These are phyloP conservation scores for Malus hybrid DNA, from an alignment of 331 rosid species.

Conservation along the genomic window DNA sequence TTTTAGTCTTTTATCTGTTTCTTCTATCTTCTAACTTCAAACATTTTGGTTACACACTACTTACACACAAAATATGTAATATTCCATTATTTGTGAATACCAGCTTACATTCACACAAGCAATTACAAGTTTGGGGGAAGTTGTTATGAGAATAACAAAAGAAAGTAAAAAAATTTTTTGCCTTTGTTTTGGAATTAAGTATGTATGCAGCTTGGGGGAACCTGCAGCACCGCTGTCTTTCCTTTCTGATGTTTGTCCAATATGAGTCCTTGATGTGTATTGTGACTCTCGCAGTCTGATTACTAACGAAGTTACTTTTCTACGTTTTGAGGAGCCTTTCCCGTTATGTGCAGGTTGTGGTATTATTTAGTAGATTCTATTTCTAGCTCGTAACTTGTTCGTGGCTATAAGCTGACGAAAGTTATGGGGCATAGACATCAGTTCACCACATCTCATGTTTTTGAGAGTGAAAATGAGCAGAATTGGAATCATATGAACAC, in stretches of 20 bases:
- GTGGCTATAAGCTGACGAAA: constrained; percentile 20
- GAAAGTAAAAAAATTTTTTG: neutral
- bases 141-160: neutral
- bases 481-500: constrained; percentile 65
- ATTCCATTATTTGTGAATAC: no score
- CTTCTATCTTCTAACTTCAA: neutral
- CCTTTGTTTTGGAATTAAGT: neutral
- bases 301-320: neutral
- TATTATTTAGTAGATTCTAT: constrained; percentile 17
- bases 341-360: constrained; percentile 32
- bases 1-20: no score
- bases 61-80: neutral
- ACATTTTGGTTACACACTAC: neutral
- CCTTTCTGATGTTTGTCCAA: no score
- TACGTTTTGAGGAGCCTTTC: constrained; percentile 14
- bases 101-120: neutral
- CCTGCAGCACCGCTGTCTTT: no score
- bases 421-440: constrained; percentile 76
- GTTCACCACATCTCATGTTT: constrained; percentile 50
- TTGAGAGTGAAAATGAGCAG: constrained; percentile 64
- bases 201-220: neutral
- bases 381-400: constrained; percentile 7
- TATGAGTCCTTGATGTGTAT: no score
- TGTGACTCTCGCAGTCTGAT: no score
- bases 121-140: neutral